A percentile compares a stretch with the other conserved stretches of the same genome.
phyloP scores from a whole-genome alignment of 163 green algal genomes.

The Chlamydomonas reinhardtii region DNA sequence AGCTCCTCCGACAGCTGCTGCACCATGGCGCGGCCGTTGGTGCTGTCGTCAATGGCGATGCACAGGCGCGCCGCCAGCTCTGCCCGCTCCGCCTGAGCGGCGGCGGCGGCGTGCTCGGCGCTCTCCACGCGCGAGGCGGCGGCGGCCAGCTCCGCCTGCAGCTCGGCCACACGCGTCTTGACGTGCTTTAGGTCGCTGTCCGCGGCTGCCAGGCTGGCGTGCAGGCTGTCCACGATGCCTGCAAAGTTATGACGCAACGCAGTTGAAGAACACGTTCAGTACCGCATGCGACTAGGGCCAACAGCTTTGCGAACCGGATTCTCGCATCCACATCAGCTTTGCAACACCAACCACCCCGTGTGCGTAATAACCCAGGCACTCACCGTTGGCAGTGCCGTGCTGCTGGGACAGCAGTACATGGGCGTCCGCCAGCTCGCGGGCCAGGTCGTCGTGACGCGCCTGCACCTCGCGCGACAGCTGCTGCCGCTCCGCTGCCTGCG shows the following conservation, averaged over 20 bases:
- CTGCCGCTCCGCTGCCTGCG: background rate
- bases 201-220: background rate
- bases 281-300: no score
- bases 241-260: background rate
- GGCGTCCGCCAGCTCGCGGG: constrained; percentile 10
- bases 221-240: constrained; percentile 9
- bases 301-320: no score
- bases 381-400: background rate
- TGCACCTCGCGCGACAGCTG: background rate
- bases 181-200: constrained; percentile 19
- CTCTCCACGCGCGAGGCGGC: background rate
- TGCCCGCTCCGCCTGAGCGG: constrained; percentile 7
- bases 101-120: background rate
- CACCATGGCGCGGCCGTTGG: constrained; percentile 17
- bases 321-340: no score
- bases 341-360: no score
- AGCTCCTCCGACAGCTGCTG: constrained; percentile 15
- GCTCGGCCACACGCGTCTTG: constrained; percentile 19
- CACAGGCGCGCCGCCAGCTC: constrained; percentile 33
- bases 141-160: constrained; percentile 46
- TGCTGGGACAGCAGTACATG: background rate
- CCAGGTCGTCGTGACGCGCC: background rate
- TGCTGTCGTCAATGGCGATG: constrained; percentile 8
- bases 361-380: no score
- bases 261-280: no score